phyloP scores from a whole-genome alignment of 1,139 yeast genomes.

The Pichia kudriavzevii region DNA sequence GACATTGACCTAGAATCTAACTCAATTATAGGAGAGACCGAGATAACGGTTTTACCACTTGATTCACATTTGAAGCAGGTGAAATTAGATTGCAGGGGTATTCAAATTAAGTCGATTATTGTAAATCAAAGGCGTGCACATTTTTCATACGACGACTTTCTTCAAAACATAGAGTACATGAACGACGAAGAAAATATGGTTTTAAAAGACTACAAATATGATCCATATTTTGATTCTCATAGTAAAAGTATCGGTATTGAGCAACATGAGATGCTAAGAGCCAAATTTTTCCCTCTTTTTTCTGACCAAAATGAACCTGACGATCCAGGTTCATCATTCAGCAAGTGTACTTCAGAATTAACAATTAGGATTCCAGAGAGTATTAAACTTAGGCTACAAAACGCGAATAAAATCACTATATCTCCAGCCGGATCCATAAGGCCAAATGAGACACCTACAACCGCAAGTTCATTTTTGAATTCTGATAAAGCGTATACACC shows the following conservation, averaged over 20 bases:
- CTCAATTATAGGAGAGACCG: slow-evolving; percentile 66
- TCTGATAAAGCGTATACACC: slow-evolving; percentile 56
- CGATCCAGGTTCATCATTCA: slow-evolving; percentile 38
- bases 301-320: slow-evolving; percentile 57
- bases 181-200: slow-evolving; percentile 25
- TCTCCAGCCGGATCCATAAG: slow-evolving; percentile 32
- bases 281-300: slow-evolving; percentile 55
- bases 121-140: slow-evolving; percentile 53
- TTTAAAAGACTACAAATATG: slow-evolving; percentile 32
- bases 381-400: slow-evolving; percentile 54
- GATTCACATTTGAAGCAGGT: slow-evolving; percentile 51
- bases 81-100: slow-evolving; percentile 75
- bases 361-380: slow-evolving; percentile 65
- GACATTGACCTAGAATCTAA: slow-evolving; percentile 58
- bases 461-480: slow-evolving; percentile 30
- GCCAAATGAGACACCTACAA: slow-evolving; percentile 33
- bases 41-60: slow-evolving; percentile 69
- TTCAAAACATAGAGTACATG: slow-evolving; percentile 28
- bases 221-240: slow-evolving; percentile 38
- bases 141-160: slow-evolving; percentile 44
- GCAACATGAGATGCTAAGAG: slow-evolving; percentile 59
- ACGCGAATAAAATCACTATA: slow-evolving; percentile 39
- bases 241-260: slow-evolving; percentile 39
- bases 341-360: slow-evolving; percentile 63
- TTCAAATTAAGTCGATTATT: slow-evolving; percentile 53